Evolutionary conservation across 495 filamentous ascomycete genomes (phyloP), one percentile per base, ranked within the genome.

Genomic region (Aspergillus kassunensis): DNA sequence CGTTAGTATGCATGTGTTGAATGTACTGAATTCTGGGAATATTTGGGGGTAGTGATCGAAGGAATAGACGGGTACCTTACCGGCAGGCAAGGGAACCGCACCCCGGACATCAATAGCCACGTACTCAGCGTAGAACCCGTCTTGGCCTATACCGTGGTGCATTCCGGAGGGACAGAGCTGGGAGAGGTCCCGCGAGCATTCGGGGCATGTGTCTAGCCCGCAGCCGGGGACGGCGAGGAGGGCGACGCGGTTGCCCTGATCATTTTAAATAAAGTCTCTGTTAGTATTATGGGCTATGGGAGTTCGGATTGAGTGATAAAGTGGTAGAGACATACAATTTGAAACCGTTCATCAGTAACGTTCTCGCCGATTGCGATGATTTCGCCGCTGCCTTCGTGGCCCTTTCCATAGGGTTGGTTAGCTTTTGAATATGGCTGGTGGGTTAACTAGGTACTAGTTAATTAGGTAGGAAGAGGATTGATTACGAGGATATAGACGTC

Each of bases 371-470:
- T 57, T n/a, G 35, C 10, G 13, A 62, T 30, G 35, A 62, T 62
- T 15, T 62, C 59, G 13, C 59, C 59, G 40, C 59, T 54, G 30
- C 59, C 59, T 54, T 62, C 59, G 24, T 62, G 59, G 20, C 59
- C 59, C 59, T 62, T n/a, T n/a, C n/a, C n/a, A n/a, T n/a, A n/a
- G n/a, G n/a, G n/a, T n/a, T n/a, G n/a, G n/a, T n/a, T n/a, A n/a
- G n/a, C n/a, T n/a, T n/a, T n/a, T n/a, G n/a, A n/a, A n/a, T n/a
- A n/a, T n/a, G n/a, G n/a, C n/a, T n/a, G n/a, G n/a, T n/a, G n/a
- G n/a, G n/a, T n/a, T n/a, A n/a, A n/a, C n/a, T n/a, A n/a, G n/a
- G n/a, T n/a, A n/a, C n/a, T n/a, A n/a, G 13, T 8, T 39, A 16
- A 6, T 39, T 39, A 3, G 15, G 13, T 24, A 8, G 19, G 45